These are phyloP conservation scores for Suhomyces guaymorum DNA, from an alignment of 1,139 yeast genomes.

Conservation along the genomic window DNA sequence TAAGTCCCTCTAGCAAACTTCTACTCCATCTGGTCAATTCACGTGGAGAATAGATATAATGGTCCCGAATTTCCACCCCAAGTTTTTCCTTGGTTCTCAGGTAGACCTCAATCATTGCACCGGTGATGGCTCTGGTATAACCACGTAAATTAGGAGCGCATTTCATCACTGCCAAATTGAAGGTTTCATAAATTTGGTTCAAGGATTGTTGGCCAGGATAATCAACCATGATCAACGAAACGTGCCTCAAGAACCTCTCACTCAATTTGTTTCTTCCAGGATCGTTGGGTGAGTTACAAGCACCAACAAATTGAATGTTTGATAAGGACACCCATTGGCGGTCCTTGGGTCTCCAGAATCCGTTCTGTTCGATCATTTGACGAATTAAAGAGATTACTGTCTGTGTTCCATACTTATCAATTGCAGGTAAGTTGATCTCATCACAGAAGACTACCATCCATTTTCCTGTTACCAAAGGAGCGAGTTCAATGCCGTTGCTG, in stretches of 20 bases:
- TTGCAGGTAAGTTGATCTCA: constrained; percentile 80
- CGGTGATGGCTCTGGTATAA: constrained; percentile 52
- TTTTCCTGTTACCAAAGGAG: constrained; percentile 65
- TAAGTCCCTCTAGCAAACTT: constrained; percentile 67
- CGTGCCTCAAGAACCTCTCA: constrained; percentile 69
- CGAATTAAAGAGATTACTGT: constrained; percentile 72
- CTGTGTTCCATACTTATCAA: constrained; percentile 78
- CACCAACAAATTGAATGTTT: constrained; percentile 83
- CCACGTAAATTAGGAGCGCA: constrained; percentile 64
- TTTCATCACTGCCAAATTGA: constrained; percentile 59
- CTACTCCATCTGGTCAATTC: constrained; percentile 87
- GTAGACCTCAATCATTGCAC: constrained; percentile 71
- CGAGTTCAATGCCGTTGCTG: constrained; percentile 51
- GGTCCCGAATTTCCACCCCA: constrained; percentile 40
- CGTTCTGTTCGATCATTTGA: constrained; percentile 70
- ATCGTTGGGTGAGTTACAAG: constrained; percentile 89
- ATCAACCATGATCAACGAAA: constrained; percentile 70
- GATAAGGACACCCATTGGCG: constrained; percentile 67
- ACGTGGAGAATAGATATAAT: constrained; percentile 84
- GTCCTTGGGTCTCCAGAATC: constrained; percentile 71
- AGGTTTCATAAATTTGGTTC: constrained; percentile 63
- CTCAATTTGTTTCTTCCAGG: constrained; percentile 67
- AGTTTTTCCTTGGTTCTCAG: constrained; percentile 43
- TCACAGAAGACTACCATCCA: constrained; percentile 90
- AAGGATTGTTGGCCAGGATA: constrained; percentile 74